These are phyloP conservation scores for Ammopiptanthus mongolicus DNA, from an alignment of 306 rosid genomes.

Conservation along the genomic window DNA sequence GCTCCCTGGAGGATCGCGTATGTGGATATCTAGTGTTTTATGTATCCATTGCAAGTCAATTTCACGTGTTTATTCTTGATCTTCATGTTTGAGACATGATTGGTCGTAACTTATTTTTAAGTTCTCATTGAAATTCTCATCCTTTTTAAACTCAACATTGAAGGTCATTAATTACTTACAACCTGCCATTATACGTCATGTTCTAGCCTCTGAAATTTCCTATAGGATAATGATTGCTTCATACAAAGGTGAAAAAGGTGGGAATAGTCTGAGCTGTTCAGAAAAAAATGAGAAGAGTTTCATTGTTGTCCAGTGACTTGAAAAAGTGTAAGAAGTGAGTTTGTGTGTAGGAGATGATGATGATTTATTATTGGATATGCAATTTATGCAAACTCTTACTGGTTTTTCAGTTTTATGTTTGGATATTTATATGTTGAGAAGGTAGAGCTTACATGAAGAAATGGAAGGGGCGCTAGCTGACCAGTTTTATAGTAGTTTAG, in stretches of 20 bases:
- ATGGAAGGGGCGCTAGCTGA: too few species aligned
- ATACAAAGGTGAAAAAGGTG: not conserved
- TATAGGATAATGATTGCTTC: not conserved
- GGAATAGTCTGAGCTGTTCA: too few species aligned
- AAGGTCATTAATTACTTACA: not conserved
- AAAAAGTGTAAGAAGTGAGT: too few species aligned
- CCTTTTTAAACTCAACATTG: not conserved
- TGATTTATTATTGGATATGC: not conserved
- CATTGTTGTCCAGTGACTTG: too few species aligned
- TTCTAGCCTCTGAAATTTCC: not conserved
- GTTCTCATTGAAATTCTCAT: too few species aligned
- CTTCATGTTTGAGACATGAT: constrained; percentile 5
- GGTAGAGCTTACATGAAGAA: not conserved
- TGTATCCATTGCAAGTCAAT: constrained; percentile 22
- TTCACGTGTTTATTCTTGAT: constrained; percentile 8
- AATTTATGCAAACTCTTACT: not conserved
- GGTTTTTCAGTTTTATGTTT: not conserved
- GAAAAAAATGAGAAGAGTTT: too few species aligned
- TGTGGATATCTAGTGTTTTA: constrained; percentile 25
- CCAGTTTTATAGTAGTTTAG: too few species aligned
- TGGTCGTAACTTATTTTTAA: not conserved
- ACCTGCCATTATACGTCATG: not conserved
- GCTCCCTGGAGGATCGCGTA: constrained; percentile 27
- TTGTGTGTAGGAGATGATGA: too few species aligned
- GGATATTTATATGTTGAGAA: not conserved